Evolutionary conservation across 768 basidiomycete genomes (phyloP), one percentile per base, ranked within the genome.

Genomic region (Lactarius hatsudake): DNA sequence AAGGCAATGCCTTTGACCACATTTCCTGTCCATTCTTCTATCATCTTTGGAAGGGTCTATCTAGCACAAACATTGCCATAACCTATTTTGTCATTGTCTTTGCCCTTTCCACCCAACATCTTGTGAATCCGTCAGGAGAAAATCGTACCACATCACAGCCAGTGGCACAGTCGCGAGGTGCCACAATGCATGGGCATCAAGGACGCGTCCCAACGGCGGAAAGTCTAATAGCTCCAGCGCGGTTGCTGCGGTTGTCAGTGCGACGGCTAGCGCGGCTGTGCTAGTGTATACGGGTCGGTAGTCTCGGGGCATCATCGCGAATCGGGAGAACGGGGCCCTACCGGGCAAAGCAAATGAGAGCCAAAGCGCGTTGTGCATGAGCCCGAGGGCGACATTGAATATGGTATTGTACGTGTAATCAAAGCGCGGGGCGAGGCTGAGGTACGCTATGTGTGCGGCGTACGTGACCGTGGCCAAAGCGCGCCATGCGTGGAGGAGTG

Each of bases 171-270:
- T 99, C 4, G 86, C 82, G 9, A 91, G 79, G 76, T 99, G 96
- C 97, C 96, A 98, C 18, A 98, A 77, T 2, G 94, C 83, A 76
- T 98, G 97, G 0, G 96, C 94, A 74, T 98, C 96, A 23, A 98
- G 80, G 8, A 87, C 75, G 40, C 94, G 76, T n/a, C 74, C 73
- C 76, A 87, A 81, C 0, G 94, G 92, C 0, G 94, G 86, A 73
- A 98, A 98, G 74, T 99, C 96, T 69, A 96, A 87, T 3, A 99
- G 75, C 73, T 99, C 96, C 38, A 99, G 81, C 1, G 81, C 79
- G 2, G 88, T 93, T 17, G 93, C 90, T 2, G 82, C 80, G 0
- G 87, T 92, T 1, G 91, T 93, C 18, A 92, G 75, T 13, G 83
- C 72, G 3, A 93, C 89, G 65, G 94, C 86, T 0, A 85, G 38